Percentiles rank a stretch among this genome's conserved stretches.
phyloP scores from a whole-genome alignment of 116 monocot species.

The Cymodocea nodosa region DNA sequence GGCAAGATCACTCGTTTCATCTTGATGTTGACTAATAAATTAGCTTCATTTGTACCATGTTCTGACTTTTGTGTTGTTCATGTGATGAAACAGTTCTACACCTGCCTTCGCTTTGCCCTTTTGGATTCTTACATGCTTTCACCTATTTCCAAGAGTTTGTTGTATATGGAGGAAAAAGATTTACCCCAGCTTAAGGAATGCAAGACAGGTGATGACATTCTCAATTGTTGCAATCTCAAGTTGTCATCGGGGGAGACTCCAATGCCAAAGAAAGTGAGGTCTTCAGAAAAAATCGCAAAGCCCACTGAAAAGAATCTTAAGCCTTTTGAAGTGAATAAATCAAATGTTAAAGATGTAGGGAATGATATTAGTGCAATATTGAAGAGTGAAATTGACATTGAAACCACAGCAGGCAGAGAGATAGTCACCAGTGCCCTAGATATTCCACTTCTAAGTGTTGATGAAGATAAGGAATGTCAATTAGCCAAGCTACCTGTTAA shows the following conservation, averaged over 20 bases:
- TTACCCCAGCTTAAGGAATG: conserved; percentile 20
- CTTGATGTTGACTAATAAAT: background rate
- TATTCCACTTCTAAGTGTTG: conserved; percentile 13
- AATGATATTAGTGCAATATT: conserved; percentile 12
- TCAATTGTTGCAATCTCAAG: conserved; percentile 11
- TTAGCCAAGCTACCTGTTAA: conserved; percentile 13
- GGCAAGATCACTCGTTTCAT: conserved; percentile 24
- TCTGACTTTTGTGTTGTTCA: conserved; percentile 5
- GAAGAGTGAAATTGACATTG: conserved; percentile 34
- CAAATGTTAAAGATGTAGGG: conserved; percentile 18
- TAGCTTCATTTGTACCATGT: background rate
- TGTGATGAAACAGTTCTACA: conserved; percentile 22
- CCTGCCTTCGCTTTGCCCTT: conserved; percentile 11
- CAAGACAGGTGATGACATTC: background rate
- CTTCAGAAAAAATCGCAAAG: conserved; percentile 22
- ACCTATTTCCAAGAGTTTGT: conserved; percentile 37
- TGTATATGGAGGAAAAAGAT: conserved; percentile 35
- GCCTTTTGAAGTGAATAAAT: conserved; percentile 15
- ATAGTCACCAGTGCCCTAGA: conserved; percentile 21
- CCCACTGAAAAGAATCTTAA: conserved; percentile 23
- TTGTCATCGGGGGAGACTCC: conserved; percentile 7
- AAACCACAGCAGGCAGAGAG: conserved; percentile 22
- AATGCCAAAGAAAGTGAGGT: conserved; percentile 18
- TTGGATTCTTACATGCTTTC: conserved; percentile 57
- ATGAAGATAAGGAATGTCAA: conserved; percentile 12